Evolutionary conservation across 345 rosid genomes (phyloP).

Genomic region (Durio zibethinus): DNA sequence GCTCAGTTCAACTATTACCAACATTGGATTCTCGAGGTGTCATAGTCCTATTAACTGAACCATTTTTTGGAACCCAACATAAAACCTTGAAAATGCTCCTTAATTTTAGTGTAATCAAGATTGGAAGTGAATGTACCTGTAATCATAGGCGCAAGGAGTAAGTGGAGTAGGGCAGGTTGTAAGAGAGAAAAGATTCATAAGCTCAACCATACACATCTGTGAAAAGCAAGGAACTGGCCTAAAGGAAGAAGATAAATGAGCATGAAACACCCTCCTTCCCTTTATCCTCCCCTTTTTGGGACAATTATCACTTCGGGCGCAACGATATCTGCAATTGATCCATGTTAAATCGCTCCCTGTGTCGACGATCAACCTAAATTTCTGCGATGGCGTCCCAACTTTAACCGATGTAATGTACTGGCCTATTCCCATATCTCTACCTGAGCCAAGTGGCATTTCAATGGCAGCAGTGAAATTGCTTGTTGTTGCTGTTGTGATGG

Average conservation of each 20-base stretch:
- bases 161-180: conserved; percentile 43
- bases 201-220: conserved; percentile 45
- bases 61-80: too few species aligned
- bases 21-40: neutral
- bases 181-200: conserved; percentile 52
- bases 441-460: conserved; percentile 39
- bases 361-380: conserved; percentile 50
- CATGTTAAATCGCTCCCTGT: conserved; percentile 59
- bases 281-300: conserved; percentile 3
- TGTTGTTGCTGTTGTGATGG: neutral
- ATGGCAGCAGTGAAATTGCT: conserved; percentile 18
- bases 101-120: neutral
- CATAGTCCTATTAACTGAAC: neutral
- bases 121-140: conserved; percentile 34
- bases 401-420: conserved; percentile 45
- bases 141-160: conserved; percentile 55
- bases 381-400: conserved; percentile 60
- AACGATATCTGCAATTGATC: conserved; percentile 40
- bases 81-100: neutral
- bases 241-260: conserved; percentile 45
- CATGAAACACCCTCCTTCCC: conserved; percentile 33
- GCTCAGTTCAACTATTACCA: too few species aligned
- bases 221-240: conserved; percentile 46
- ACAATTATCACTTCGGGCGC: conserved; percentile 11
- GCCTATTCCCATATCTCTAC: conserved; percentile 42